Conservation (phyloP, 2,329 filamentous ascomycete species). For the Akanthomyces dipterigenus region DNA sequence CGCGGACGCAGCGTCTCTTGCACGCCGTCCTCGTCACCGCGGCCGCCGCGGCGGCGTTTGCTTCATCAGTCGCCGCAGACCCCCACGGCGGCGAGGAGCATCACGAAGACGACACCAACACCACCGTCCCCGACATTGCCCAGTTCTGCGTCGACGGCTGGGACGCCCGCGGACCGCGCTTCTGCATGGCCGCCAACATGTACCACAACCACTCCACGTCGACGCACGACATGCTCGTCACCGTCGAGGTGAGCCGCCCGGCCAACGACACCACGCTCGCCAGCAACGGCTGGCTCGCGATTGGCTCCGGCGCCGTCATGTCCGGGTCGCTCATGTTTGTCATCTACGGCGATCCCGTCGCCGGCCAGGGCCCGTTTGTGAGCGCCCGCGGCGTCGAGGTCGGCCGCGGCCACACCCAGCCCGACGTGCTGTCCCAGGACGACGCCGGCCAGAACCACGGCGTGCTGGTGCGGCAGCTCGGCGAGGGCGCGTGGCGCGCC, state of each 20-base stretch:
- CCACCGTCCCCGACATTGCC: neutral
- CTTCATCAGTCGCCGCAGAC: neutral
- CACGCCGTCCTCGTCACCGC: neutral
- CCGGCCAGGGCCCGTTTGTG: neutral
- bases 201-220: slow-evolving; percentile 13
- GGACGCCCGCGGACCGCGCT: neutral
- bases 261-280: neutral
- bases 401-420: neutral
- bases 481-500: neutral
- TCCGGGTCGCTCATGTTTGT: slow-evolving; percentile 11
- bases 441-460: neutral
- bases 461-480: slow-evolving; percentile 8
- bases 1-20: neutral
- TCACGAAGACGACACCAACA: neutral
- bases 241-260: slow-evolving; percentile 5
- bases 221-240: slow-evolving; percentile 12
- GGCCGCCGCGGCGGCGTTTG: neutral
- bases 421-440: neutral
- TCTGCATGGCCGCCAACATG: slow-evolving; percentile 10
- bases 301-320: slow-evolving; percentile 12
- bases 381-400: slow-evolving; percentile 9
- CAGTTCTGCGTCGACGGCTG: slow-evolving; percentile 11
- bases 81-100: neutral
- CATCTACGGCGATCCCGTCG: slow-evolving; percentile 11
- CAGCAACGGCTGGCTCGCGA: slow-evolving; percentile 9